Evolutionary conservation across 2,329 filamentous ascomycete species (phyloP), one percentile per base, ranked within the genome.

Genomic region (Pestalotiopsis sp.): DNA sequence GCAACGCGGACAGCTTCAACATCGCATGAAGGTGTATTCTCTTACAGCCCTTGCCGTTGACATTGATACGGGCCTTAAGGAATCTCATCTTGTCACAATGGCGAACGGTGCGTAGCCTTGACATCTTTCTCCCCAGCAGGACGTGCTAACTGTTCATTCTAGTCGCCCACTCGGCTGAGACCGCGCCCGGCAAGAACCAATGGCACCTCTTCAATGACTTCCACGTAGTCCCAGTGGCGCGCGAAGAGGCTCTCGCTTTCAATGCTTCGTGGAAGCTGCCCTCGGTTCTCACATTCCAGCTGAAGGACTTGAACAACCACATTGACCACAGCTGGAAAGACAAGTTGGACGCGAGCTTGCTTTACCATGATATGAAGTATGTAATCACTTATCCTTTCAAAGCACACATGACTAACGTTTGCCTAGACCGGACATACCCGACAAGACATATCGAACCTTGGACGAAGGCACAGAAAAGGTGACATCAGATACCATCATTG

Each of bases 171-270:
- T 89, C 92, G 0, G 88, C 90, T 67, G 83, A 86, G 0, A 84
- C 87, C 57, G 78, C 87, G 0, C 86, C 89, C 1, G 83, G 83
- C 3, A 86, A 90, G 71, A 91, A 89, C 75, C 91, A 92, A 74
- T 99, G 97, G 97, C 94, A 98, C 80, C 82, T 99, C 1, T 98
- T 99, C 83, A 99, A 99, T 74, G 96, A 99, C 80, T 99, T 99
- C 76, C 82, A 97, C 45, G 97, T 99, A 25, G 90, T 93, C 13
- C 90, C 92, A 11, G 89, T 97, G 17, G 89, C 91, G 39, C 87
- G 89, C 36, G 91, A 94, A 70, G 95, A 99, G 77, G 97, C 95
- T 0, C 84, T 98, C 20, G 90, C 92, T 27, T 99, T 98, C 80
- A 95, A 95, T 70, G 90, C 94, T 3, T 87, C 90, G 20, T 99